phyloP scores from a whole-genome alignment of 2,329 filamentous ascomycete genomes.

The Sporothrix inflata region DNA sequence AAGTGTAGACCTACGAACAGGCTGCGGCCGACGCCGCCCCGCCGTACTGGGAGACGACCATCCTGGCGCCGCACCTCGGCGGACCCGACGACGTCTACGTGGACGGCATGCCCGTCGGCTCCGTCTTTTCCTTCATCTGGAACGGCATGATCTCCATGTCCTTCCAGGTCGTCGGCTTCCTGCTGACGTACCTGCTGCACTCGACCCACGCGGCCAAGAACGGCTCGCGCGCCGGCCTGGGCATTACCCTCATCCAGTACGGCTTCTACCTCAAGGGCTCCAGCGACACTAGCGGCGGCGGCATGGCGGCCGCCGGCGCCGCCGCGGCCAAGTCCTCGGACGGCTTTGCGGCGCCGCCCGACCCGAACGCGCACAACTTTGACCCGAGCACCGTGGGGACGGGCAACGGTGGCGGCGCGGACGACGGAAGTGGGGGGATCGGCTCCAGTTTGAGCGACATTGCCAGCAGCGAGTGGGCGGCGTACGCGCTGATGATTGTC shows the following conservation, averaged over 20 bases:
- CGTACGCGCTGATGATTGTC: constrained; percentile 92
- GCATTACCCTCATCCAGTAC: constrained; percentile 93
- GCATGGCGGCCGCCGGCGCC: constrained; percentile 45
- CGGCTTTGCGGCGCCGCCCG: constrained; percentile 70
- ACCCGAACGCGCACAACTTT: constrained; percentile 91
- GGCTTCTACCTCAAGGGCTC: constrained; percentile 90
- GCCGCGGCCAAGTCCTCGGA: constrained; percentile 50
- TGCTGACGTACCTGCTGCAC: constrained; percentile 96
- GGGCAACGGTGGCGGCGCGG: constrained; percentile 41
- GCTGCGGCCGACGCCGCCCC: constrained; percentile 94
- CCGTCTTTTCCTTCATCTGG: constrained; percentile 85
- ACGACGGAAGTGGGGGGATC: constrained; percentile 43
- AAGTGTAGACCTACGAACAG: constrained; percentile 86
- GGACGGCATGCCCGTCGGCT: constrained; percentile 90
- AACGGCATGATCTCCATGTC: constrained; percentile 97
- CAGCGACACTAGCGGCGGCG: constrained; percentile 43
- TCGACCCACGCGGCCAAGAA: constrained; percentile 98
- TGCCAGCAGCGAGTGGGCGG: constrained; percentile 80
- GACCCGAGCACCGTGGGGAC: constrained; percentile 69
- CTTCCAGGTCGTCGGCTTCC: constrained; percentile 95
- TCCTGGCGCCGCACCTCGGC: constrained; percentile 86
- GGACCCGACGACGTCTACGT: constrained; percentile 96
- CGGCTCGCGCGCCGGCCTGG: constrained; percentile 89
- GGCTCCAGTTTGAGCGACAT: constrained; percentile 59
- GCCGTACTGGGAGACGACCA: constrained; percentile 99